phyloP scores from a whole-genome alignment of 1,284 basidiomycete species.

The Anthracocystis panici-leucophaei region DNA sequence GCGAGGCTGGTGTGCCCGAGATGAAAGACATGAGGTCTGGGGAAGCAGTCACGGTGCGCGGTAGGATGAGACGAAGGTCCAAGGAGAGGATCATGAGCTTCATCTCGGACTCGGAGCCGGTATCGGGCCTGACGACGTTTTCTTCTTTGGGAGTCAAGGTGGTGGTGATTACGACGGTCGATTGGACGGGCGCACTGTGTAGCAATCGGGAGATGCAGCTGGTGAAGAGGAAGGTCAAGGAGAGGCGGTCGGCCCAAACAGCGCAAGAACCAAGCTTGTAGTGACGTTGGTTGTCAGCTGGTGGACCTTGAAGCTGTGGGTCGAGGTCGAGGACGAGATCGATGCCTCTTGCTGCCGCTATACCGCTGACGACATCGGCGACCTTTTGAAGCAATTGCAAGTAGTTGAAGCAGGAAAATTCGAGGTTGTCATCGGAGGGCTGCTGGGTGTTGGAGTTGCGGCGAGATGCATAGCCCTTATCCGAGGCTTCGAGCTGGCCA shows the following conservation, averaged over 20 bases:
- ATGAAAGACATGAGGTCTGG: conserved; percentile 22
- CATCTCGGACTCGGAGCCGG: conserved; percentile 11
- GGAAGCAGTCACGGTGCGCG: conserved; percentile 3
- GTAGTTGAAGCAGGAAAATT: conserved; percentile 45
- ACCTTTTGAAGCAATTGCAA: conserved; percentile 47
- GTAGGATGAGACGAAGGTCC: conserved; percentile 31
- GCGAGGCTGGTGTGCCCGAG: conserved; percentile 21
- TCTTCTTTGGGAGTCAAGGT: conserved; percentile 31
- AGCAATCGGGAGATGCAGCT: conserved; percentile 40
- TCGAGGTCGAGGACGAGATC: conserved; percentile 51
- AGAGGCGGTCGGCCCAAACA: conserved; percentile 36
- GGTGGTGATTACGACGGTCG: conserved; percentile 24
- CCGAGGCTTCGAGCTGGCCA: conserved; percentile 4
- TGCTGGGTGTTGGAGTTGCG: conserved; percentile 19
- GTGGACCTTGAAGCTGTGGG: conserved; percentile 19
- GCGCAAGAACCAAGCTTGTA: conserved; percentile 40
- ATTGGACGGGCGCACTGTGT: conserved; percentile 26
- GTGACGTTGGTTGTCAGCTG: conserved; percentile 23
- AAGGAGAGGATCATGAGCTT: conserved; percentile 42
- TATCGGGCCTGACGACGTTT: conserved; percentile 3
- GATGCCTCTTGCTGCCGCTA: conserved; percentile 50
- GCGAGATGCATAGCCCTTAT: conserved; percentile 9
- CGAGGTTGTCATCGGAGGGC: conserved; percentile 15
- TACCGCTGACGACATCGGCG: conserved; percentile 54
- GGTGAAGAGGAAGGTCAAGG: conserved; percentile 40